phyloP scores from a whole-genome alignment of 2,329 filamentous ascomycete genomes.

The Neobulgaria alba region DNA sequence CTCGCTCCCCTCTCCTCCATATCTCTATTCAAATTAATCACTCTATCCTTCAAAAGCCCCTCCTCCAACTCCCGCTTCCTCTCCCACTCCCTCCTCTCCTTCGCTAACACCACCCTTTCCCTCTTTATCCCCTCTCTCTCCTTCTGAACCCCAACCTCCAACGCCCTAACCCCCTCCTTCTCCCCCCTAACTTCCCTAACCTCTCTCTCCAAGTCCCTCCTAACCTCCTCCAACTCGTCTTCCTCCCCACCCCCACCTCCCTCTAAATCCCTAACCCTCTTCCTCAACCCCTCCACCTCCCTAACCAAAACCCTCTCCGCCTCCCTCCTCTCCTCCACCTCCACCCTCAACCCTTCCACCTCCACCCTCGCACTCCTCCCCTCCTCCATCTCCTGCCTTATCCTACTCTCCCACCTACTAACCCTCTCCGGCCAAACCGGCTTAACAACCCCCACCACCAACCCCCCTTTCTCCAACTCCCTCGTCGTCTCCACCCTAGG shows the following conservation, averaged over 20 bases:
- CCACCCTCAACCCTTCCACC: no score
- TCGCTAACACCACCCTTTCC: neutral
- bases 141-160: neutral
- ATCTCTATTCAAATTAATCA: neutral
- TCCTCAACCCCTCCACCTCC: neutral
- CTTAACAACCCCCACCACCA: constrained; percentile 26
- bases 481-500: constrained; percentile 37
- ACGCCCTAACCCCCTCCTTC: neutral
- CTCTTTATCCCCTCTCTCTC: neutral
- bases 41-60: neutral
- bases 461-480: constrained; percentile 38
- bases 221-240: neutral
- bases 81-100: neutral
- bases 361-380: constrained; percentile 6
- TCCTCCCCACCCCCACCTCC: neutral
- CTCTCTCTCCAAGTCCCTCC: neutral
- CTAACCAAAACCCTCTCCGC: neutral
- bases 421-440: constrained; percentile 24
- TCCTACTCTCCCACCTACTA: constrained; percentile 21
- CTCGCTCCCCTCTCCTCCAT: neutral
- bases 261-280: neutral
- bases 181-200: neutral
- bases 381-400: constrained; percentile 15
- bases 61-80: neutral
- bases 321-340: constrained; percentile 2